Evolutionary conservation across 495 filamentous ascomycete genomes (phyloP).

Genomic region (Amniculicola lignicola): DNA sequence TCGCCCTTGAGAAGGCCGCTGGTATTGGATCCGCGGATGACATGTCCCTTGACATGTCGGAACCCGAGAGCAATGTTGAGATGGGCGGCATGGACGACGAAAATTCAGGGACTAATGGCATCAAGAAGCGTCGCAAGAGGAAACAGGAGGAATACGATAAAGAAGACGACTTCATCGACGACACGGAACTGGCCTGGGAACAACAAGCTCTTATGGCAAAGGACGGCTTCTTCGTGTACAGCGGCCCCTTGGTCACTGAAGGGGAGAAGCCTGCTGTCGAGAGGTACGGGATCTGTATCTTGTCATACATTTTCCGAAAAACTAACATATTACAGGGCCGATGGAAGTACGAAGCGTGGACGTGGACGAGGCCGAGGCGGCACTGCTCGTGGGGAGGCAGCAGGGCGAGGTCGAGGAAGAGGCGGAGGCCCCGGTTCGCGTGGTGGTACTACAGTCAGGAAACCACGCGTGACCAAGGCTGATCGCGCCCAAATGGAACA

Average conservation of each 20-base stretch:
- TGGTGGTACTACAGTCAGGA: slow-evolving; percentile 71
- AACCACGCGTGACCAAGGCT: slow-evolving; percentile 77
- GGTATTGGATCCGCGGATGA: slow-evolving; percentile 63
- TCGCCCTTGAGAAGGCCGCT: slow-evolving; percentile 66
- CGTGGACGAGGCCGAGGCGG: slow-evolving; percentile 65
- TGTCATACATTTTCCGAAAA: slow-evolving; percentile 31
- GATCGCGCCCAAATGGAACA: slow-evolving; percentile 60
- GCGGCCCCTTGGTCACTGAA: slow-evolving; percentile 59
- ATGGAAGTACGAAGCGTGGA: slow-evolving; percentile 73
- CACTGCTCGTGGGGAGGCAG: slow-evolving; percentile 44
- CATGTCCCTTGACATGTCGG: slow-evolving; percentile 45
- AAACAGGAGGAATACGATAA: slow-evolving; percentile 96
- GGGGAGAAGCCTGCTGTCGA: slow-evolving; percentile 84
- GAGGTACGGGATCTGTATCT: slow-evolving; percentile 48
- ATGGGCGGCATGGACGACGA: slow-evolving; percentile 58
- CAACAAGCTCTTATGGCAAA: slow-evolving; percentile 89
- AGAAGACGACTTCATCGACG: slow-evolving; percentile 95
- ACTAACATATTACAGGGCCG: slow-evolving; percentile 52
- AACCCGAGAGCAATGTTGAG: slow-evolving; percentile 66
- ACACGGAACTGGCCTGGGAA: slow-evolving; percentile 93
- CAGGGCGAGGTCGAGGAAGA: slow-evolving; percentile 44
- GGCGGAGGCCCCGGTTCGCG: slow-evolving; percentile 73
- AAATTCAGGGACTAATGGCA: slow-evolving; percentile 49
- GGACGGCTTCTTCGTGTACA: slow-evolving; percentile 56
- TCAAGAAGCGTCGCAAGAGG: slow-evolving; percentile 65